phyloP scores from a whole-genome alignment of 106 monocot genomes.

The Vanilla planifolia region DNA sequence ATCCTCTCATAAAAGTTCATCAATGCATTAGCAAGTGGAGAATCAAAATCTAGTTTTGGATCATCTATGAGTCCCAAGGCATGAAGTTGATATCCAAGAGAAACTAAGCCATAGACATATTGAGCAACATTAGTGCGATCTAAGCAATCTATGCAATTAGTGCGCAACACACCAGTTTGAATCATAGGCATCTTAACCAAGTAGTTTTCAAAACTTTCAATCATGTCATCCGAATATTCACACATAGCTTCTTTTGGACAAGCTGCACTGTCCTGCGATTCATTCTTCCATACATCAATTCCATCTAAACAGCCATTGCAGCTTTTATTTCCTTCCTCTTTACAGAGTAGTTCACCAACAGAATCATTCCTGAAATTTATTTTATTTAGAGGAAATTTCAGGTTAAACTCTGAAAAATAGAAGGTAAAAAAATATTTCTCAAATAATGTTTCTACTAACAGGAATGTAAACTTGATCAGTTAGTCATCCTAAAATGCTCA shows the following conservation, averaged over 20 bases:
- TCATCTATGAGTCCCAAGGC: slow-evolving; percentile 44
- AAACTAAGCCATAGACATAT: slow-evolving; percentile 86
- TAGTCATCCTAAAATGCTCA: too few species aligned
- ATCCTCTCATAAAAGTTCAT: slow-evolving; percentile 91
- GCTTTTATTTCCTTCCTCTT: background rate
- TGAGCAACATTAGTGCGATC: slow-evolving; percentile 99
- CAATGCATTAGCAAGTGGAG: slow-evolving; percentile 59
- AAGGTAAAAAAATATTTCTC: too few species aligned
- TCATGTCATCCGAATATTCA: slow-evolving; percentile 2
- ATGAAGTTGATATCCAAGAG: slow-evolving; percentile 86
- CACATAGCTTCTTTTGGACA: background rate
- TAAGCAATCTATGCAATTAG: slow-evolving; percentile 98
- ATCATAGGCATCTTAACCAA: slow-evolving; percentile 1
- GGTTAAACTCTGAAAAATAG: too few species aligned
- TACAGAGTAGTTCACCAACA: background rate
- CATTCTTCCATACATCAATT: background rate
- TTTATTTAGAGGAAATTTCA: too few species aligned
- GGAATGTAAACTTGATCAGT: too few species aligned
- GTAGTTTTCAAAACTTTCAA: background rate
- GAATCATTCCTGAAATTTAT: slow-evolving; percentile 2
- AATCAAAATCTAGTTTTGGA: slow-evolving; percentile 57
- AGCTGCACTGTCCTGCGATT: background rate
- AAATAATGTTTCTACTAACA: too few species aligned
- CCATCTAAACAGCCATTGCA: background rate
- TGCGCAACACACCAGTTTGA: slow-evolving; percentile 25